phyloP scores from a whole-genome alignment of 345 rosid species.

The Salix viminalis region DNA sequence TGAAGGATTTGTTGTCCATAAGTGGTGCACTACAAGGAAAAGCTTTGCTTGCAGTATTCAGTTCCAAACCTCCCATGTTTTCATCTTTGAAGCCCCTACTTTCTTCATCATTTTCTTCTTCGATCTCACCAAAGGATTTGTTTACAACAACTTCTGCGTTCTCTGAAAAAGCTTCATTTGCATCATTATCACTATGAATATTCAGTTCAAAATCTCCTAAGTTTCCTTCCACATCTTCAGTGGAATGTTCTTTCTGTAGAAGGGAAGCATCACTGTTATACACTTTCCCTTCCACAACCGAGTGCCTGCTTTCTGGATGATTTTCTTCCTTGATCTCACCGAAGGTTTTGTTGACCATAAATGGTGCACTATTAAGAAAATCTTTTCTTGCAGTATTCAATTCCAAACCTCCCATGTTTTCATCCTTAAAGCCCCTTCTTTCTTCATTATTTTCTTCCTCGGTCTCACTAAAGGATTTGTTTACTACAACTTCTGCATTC shows the following conservation, averaged over 20 bases:
- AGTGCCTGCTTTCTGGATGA: no score
- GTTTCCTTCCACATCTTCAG: conserved; percentile 4
- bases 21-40: not conserved
- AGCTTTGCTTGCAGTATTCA: conserved; percentile 1
- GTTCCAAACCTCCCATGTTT: conserved; percentile 7
- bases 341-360: no score
- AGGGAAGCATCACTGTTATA: conserved; percentile 8
- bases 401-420: conserved; percentile 5
- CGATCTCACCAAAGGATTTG: conserved; percentile 13
- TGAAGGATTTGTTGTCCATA: not conserved
- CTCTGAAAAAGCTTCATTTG: not conserved
- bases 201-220: conserved; percentile 9
- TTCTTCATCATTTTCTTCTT: conserved; percentile 12
- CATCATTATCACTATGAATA: not conserved
- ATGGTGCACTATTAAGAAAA: not conserved
- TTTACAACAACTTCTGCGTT: not conserved
- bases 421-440: not conserved
- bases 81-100: not conserved
- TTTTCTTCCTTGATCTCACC: no score
- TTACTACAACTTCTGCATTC: not conserved
- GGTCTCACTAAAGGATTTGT: conserved; percentile 13
- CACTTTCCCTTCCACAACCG: conserved; percentile 24
- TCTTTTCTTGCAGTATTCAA: conserved; percentile 1
- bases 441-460: conserved; percentile 13
- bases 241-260: conserved; percentile 17